Conservation (phyloP, 257 asterid genomes). For the Thymus quinquecostatus region DNA sequence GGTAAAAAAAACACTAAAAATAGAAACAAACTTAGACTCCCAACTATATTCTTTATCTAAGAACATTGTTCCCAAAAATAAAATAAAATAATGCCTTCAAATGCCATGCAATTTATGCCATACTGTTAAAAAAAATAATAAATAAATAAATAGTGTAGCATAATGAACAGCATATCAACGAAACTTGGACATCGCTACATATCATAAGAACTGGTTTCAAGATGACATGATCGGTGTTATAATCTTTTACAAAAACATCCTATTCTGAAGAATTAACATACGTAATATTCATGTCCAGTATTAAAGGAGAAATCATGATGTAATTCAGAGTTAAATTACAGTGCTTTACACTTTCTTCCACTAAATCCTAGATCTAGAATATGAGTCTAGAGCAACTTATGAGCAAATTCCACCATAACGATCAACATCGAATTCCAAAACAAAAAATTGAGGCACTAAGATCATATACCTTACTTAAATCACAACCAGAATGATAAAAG, state of each 20-base stretch:
- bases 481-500: background rate
- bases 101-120: background rate
- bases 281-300: background rate
- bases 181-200: background rate
- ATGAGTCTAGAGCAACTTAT: background rate
- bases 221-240: background rate
- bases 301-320: background rate
- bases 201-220: background rate
- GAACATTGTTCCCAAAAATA: slow-evolving; percentile 15
- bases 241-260: background rate
- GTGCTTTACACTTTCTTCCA: background rate
- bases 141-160: background rate
- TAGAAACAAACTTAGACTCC: background rate
- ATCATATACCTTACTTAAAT: background rate
- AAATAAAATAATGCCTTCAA: background rate
- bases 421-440: slow-evolving; percentile 4
- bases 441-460: background rate
- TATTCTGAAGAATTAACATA: background rate
- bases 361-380: slow-evolving; percentile 24
- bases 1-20: slow-evolving; percentile 14
- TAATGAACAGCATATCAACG: slow-evolving; percentile 6
- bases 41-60: background rate
- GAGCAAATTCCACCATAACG: background rate
- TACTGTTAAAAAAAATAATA: too few relatives aligned
- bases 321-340: background rate